Evolutionary conservation across 345 rosid genomes (phyloP).

Genomic region (Eucalyptus regnans): DNA sequence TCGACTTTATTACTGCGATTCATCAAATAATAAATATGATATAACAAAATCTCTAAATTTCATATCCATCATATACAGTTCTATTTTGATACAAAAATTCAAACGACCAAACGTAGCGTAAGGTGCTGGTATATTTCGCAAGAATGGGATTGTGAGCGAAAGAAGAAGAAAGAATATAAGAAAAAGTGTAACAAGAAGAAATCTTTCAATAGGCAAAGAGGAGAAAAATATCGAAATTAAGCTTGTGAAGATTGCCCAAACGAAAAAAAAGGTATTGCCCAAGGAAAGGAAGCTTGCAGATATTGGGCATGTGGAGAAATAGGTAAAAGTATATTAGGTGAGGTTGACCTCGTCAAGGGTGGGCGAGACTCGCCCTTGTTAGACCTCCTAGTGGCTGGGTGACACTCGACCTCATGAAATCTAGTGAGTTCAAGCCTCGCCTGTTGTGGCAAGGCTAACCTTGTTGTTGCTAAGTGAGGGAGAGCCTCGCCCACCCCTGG

Average conservation of each 20-base stretch:
- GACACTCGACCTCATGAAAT: too few species aligned
- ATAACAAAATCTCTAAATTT: too few species aligned
- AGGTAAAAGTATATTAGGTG: not conserved
- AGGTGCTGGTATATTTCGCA: rapidly evolving
- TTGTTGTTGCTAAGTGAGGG: too few species aligned
- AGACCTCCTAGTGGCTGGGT: too few species aligned
- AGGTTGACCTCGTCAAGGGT: too few species aligned
- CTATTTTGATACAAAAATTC: rapidly evolving
- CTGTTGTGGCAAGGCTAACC: rapidly evolving
- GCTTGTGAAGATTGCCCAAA: not conserved
- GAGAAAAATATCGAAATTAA: not conserved
- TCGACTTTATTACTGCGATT: rapidly evolving
- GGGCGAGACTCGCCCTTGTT: too few species aligned
- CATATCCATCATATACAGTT: too few species aligned
- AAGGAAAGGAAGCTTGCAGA: not conserved
- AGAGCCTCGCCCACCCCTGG: too few species aligned
- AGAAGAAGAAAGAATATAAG: not conserved
- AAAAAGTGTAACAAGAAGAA: not conserved
- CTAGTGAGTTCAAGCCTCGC: too few species aligned
- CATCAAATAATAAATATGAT: too few species aligned
- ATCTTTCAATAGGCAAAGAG: not conserved
- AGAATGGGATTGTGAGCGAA: not conserved
- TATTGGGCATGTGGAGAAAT: not conserved
- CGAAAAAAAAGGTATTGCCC: not conserved
- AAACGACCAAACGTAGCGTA: rapidly evolving